A percentile compares a stretch with the other conserved stretches of the same genome.
Conservation (phyloP, 305 asterid species). For the Rubia balearica region DNA sequence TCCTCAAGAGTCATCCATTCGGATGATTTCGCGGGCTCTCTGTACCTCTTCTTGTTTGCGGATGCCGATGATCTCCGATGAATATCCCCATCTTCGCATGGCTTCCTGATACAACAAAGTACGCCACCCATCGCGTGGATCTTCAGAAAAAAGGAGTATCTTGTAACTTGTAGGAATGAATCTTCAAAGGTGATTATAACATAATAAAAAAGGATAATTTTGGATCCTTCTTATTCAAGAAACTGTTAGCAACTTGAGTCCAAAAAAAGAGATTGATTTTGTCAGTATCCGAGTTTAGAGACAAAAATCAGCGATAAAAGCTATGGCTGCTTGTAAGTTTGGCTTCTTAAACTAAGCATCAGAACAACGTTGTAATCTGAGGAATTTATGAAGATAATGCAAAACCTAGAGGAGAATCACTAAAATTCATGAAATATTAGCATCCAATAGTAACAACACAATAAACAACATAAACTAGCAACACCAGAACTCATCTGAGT, state of each 20-base stretch:
- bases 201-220: too few species aligned
- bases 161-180: neutral
- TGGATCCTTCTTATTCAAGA: too few species aligned
- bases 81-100: neutral
- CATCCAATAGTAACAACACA: neutral
- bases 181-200: conserved; percentile 5
- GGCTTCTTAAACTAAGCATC: conserved; percentile 3
- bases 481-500: neutral
- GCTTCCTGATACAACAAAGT: conserved; percentile 12
- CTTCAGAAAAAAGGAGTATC: conserved; percentile 5
- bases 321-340: conserved; percentile 1
- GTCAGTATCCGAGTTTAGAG: neutral
- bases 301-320: conserved; percentile 8
- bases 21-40: neutral
- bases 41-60: neutral
- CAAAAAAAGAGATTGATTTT: neutral
- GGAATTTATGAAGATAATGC: neutral
- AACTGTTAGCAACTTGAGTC: neutral
- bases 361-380: neutral
- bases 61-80: neutral
- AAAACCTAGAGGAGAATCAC: too few species aligned
- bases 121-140: conserved; percentile 15
- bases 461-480: neutral
- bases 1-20: conserved; percentile 15
- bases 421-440: neutral